Conservation (phyloP, 805 yeast species). For the Pichia manshurica region DNA sequence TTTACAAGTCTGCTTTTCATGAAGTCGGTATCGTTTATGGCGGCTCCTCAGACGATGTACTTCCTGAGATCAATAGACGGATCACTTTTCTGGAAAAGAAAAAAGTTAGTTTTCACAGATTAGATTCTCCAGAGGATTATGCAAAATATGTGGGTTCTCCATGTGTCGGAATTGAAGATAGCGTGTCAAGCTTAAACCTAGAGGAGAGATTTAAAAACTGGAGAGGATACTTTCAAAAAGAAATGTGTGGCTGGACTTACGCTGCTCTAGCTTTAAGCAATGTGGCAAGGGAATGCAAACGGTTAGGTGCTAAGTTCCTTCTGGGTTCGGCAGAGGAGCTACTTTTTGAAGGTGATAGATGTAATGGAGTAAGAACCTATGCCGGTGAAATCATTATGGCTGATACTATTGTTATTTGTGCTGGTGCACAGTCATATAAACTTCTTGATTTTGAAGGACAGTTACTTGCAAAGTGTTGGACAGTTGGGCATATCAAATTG, state of each 20-base stretch:
- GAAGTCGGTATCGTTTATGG: conserved; percentile 31
- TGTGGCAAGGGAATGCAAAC: conserved; percentile 25
- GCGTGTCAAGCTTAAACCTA: conserved; percentile 7
- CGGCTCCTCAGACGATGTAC: conserved; percentile 18
- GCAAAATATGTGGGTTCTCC: neutral
- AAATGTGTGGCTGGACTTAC: conserved; percentile 34
- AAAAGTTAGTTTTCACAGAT: conserved; percentile 9
- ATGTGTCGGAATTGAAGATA: neutral
- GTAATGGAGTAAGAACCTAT: conserved; percentile 26
- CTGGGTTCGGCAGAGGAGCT: conserved; percentile 24
- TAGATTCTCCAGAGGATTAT: conserved; percentile 16
- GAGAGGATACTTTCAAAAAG: conserved; percentile 30
- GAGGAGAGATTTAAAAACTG: conserved; percentile 22
- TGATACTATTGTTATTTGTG: conserved; percentile 30
- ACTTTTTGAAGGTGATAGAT: conserved; percentile 12
- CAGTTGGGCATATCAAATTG: conserved; percentile 37
- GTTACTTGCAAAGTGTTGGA: conserved; percentile 36
- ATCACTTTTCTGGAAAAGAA: neutral
- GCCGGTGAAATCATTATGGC: conserved; percentile 26
- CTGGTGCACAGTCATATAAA: conserved; percentile 36
- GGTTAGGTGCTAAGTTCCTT: conserved; percentile 32
- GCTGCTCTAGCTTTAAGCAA: conserved; percentile 30
- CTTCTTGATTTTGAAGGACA: conserved; percentile 33
- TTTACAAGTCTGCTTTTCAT: conserved; percentile 26
- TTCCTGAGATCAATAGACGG: conserved; percentile 4